A percentile compares a stretch with the other conserved stretches of the same genome.
These are phyloP conservation scores for Arthrobotrys conoides DNA, from an alignment of 2,329 filamentous ascomycete genomes.

Conservation along the genomic window DNA sequence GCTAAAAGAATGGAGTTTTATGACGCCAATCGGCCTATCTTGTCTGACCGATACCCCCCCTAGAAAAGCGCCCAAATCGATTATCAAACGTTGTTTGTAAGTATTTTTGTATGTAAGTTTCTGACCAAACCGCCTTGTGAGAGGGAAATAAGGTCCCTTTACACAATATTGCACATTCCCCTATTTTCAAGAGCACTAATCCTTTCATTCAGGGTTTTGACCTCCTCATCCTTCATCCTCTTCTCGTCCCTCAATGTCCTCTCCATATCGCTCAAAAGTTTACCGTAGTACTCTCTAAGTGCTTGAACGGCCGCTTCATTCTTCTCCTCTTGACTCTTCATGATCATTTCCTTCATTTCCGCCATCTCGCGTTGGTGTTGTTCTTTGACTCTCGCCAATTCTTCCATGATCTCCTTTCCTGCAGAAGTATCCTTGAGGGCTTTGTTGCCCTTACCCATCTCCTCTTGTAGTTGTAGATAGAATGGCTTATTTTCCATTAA, in stretches of 20 bases:
- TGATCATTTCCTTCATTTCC: constrained; percentile 75
- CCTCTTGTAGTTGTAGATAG: constrained; percentile 89
- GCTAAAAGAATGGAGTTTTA: neutral
- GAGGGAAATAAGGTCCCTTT: neutral
- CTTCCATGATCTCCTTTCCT: constrained; percentile 82
- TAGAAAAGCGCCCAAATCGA: neutral
- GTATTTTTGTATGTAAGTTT: neutral
- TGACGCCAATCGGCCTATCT: neutral
- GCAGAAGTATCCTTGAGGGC: constrained; percentile 75
- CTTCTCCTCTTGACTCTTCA: constrained; percentile 54
- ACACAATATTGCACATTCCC: constrained; percentile 42
- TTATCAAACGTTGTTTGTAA: neutral
- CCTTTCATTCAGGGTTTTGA: constrained; percentile 41
- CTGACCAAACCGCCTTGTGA: neutral
- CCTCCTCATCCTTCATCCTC: constrained; percentile 47
- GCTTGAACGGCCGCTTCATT: constrained; percentile 46
- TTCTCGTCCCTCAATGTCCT: constrained; percentile 40
- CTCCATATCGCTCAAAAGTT: constrained; percentile 43
- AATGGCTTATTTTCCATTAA: constrained; percentile 83
- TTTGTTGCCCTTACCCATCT: constrained; percentile 84
- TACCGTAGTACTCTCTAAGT: constrained; percentile 44
- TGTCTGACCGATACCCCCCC: neutral
- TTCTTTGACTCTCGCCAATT: constrained; percentile 78
- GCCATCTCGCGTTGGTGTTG: constrained; percentile 83
- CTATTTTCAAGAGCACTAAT: constrained; percentile 37